Base-by-base conservation (phyloP, 2,329 filamentous ascomycete species). In the Fusarium heterosporum region DNA sequence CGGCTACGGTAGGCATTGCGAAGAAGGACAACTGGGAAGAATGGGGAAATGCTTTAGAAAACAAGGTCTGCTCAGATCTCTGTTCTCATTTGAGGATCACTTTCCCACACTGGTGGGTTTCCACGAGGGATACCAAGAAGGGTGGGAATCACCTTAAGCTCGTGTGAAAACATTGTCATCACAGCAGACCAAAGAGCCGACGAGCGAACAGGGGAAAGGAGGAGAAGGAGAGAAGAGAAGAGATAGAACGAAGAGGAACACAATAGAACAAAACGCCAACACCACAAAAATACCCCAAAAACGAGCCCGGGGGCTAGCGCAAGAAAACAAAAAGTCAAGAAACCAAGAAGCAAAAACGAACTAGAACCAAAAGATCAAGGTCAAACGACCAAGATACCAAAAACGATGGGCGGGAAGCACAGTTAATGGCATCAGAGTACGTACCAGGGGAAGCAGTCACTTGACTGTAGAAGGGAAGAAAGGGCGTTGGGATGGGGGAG, bases 51-150 rank as follows among this genome's bases (percentile, higher is more conserved):
- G 12, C 19, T 40, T 39, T 40, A 26, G 39, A 25, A 14, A 30
- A 28, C 41, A 54, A 62, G 61, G 52, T 60, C 71, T 78, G 81
- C 81, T 84, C 82, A 78, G 82, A 84, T 84, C 67, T 84, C 82
- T 81, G 82, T 83, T 84, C 82, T 83, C 78, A 55, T 62, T 26
- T 55, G 45, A 59, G 66, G 71, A 40, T 72, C 73, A 73, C 57
- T 36, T 62, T 67, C 61, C 45, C 39, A 49, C 26, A 36, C 40
- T 43, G n/a, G 42, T 45, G 46, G 70, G 60, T 46, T 63, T 48
- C 52, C 64, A 57, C 60, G n/a, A 43, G 36, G 55, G 61, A 65
- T 56, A 54, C 66, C 56, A 41, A 41, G 29, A 8, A 47, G 61
- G 13, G 47, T 41, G 46, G 46, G 69, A 66, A 67, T 69, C 66